Base-by-base conservation (phyloP, 805 yeast genomes). In the Naumovozyma dairenensis region DNA sequence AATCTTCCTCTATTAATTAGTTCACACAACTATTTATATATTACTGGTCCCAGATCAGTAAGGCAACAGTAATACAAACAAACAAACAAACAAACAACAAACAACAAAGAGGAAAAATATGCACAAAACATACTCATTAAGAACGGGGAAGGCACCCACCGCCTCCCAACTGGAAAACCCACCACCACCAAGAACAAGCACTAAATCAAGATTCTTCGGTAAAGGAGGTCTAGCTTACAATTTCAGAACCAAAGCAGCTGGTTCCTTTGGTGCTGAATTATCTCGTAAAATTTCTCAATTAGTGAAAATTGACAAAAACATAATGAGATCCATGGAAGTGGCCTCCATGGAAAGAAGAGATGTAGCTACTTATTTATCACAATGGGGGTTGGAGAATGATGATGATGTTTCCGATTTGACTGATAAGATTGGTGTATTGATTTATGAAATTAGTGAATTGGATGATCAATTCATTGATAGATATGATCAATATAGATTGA, bases 81-180 rank as follows among this genome's bases (percentile, higher is more conserved):
- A 21, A n/a, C 25, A 28, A 31, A 15, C 20, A 33, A 13, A 27
- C 12, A 10, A 24, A 20, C 22, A 21, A 29, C 13, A 2, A n/a
- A n/a, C n/a, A n/a, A n/a, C n/a, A n/a, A n/a, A n/a, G n/a, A n/a
- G n/a, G n/a, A 7, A 20, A 20, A 10, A 20, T 7, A 92, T 92
- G 98, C 96, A 89, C 73, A 82, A 96, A 79, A 89, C 98, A 32
- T 92, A 92, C 67, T 89, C 98, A 24, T 72, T 89, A 65, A 86
- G 98, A 75, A 78, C 86, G 51, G 62, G 79, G 36, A 82, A 95
- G 65, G 97, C 96, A 25, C 98, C 98, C 42, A 87, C 98, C 37
- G 96, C 96, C 40, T 75, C 95, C 46, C 96, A 89, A 66, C 65
- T 89, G 64, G 87, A 80, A 60, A 72, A 82, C 32, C 96, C 97